These are phyloP conservation scores for Oenanthe javanica DNA, from an alignment of 140 eudicot species.

Conservation along the genomic window DNA sequence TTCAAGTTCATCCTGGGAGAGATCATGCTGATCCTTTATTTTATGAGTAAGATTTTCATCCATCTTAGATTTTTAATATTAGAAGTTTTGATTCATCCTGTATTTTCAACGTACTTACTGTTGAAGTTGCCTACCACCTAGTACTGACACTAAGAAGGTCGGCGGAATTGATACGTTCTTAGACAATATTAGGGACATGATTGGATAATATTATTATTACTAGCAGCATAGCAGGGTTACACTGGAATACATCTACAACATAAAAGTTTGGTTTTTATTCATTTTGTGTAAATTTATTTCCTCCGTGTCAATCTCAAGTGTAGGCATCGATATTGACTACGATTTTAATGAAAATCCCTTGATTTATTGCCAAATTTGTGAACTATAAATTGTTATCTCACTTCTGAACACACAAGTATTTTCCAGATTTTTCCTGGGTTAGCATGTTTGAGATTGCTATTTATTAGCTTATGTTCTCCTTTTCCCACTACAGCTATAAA, in stretches of 20 bases:
- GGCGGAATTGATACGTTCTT: too few relatives aligned
- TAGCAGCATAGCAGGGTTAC: too few relatives aligned
- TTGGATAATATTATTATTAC: too few relatives aligned
- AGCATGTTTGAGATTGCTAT: background rate
- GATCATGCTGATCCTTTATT: slow-evolving; percentile 95
- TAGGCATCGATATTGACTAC: too few relatives aligned
- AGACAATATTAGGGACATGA: too few relatives aligned
- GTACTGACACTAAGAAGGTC: background rate
- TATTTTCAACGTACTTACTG: background rate
- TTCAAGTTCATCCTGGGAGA: slow-evolving; percentile 86
- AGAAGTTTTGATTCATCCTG: background rate
- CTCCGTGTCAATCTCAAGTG: too few relatives aligned
- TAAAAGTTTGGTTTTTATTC: too few relatives aligned
- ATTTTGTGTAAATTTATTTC: too few relatives aligned
- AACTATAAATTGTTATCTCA: background rate
- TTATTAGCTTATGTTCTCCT: background rate
- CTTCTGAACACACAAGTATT: too few relatives aligned
- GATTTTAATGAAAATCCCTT: too few relatives aligned
- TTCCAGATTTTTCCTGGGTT: background rate
- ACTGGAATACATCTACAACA: too few relatives aligned
- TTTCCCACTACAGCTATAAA: slow-evolving; percentile 47
- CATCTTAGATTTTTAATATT: background rate
- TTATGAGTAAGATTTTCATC: slow-evolving; percentile 62
- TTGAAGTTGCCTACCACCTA: background rate
- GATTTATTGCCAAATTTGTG: background rate